Conservation (phyloP, 352 stramenopile genomes). For the Globisporangium emineosum region DNA sequence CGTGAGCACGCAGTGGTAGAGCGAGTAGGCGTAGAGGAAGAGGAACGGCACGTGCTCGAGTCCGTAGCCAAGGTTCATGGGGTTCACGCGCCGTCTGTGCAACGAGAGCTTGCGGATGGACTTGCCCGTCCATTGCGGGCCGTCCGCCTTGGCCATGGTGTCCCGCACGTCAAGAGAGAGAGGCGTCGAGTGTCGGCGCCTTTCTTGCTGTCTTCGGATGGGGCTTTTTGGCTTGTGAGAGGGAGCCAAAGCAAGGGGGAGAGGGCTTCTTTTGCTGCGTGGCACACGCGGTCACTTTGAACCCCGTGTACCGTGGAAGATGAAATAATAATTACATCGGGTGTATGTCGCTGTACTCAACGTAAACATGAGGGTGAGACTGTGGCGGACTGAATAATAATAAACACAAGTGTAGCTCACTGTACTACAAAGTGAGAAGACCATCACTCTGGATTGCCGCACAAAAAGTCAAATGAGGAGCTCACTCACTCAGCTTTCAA, state of each 20-base stretch:
- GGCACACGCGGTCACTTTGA: background rate
- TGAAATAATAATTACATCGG: background rate
- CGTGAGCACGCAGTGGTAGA: conserved; percentile 69
- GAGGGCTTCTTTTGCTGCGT: background rate
- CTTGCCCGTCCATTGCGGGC: conserved; percentile 63
- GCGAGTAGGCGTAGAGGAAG: conserved; percentile 62
- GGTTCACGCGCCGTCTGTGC: conserved; percentile 53
- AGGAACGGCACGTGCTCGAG: conserved; percentile 72
- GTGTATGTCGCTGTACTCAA: background rate
- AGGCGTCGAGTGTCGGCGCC: background rate
- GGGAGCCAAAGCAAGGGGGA: background rate
- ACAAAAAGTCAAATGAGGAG: background rate
- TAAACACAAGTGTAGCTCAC: background rate
- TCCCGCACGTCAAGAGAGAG: background rate
- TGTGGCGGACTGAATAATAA: background rate
- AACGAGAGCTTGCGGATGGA: conserved; percentile 69
- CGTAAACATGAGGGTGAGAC: background rate
- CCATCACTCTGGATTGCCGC: background rate
- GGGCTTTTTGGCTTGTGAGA: conserved; percentile 9
- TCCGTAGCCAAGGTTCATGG: conserved; percentile 57
- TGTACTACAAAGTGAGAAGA: background rate
- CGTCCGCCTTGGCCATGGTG: conserved; percentile 22
- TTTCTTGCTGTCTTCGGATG: background rate
- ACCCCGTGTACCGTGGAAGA: background rate
- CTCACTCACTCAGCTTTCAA: background rate